Evolutionary conservation across 106 monocot species (phyloP).

Genomic region (Posidonia australis): DNA sequence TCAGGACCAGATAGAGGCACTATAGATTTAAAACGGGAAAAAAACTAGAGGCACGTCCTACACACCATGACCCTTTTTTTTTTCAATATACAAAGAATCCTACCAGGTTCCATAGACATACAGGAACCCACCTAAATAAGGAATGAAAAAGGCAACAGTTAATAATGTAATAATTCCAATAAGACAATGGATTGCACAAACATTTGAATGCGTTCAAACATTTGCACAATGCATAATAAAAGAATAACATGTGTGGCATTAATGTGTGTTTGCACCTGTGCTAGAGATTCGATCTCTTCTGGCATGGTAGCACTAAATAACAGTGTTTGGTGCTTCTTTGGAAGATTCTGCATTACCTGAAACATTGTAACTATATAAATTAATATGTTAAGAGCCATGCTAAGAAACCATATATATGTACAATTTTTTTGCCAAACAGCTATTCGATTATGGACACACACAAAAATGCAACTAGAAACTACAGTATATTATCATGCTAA

Average conservation of each 20-base stretch:
- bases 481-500: no score
- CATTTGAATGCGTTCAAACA: not conserved
- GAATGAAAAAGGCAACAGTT: no score
- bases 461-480: no score
- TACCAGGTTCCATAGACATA: no score
- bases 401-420: not conserved
- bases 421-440: no score
- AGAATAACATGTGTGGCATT: not conserved
- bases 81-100: no score
- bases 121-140: no score
- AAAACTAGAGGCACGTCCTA: no score
- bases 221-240: not conserved
- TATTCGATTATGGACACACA: no score
- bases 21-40: no score
- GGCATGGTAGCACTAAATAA: slow-evolving; percentile 70
- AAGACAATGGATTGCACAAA: not conserved
- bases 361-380: not conserved
- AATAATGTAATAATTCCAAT: not conserved
- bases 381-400: not conserved
- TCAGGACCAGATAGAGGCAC: no score
- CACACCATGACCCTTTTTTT: no score
- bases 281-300: slow-evolving; percentile 47
- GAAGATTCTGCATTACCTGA: slow-evolving; percentile 53
- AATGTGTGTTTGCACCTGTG: slow-evolving; percentile 30
- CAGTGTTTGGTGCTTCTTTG: slow-evolving; percentile 47